Evolutionary conservation across 805 yeast genomes (phyloP), one percentile per base, ranked within the genome.

Genomic region (Saccharomycopsis fermentans): DNA sequence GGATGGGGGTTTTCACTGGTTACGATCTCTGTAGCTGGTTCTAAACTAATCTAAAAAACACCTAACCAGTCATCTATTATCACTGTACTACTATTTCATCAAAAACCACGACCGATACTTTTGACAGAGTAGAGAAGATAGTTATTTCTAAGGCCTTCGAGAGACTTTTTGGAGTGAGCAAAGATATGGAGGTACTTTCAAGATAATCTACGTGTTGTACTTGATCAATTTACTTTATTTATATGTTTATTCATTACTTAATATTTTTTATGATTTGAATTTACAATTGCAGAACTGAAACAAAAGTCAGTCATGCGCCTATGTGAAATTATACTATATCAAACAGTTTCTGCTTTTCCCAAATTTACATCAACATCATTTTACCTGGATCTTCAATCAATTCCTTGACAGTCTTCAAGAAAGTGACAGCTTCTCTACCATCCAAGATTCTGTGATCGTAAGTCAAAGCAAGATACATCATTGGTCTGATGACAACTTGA

Each of bases 381-480:
- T 90, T 92, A 81, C 97, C 86, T 74, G 99, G 99, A 73, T 94
- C 99, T 80, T 94, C 98, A 67, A 94, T 89, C 75, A 88, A 83
- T 78, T 94, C 99, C 81, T 94, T 94, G 64, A 94, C 85, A 37
- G 96, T 89, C 80, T 84, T 91, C 77, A 94, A 82, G 89, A 92
- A 94, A 61, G 92, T 88, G 63, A 94, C 99, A 59, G 97, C 98
- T 78, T 94, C 99, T 77, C 98, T 89, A 67, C 99, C 99, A 72
- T 94, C 99, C 71, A 94, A 79, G 71, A 94, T 84, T 80, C 99
- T 87, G 79, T 94, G 99, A 73, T 94, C 99, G 74, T 94, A 94
- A 60, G 99, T 92, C 74, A 94, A 85, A 57, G 99, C 99, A 69
- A 94, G 77, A 82, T 94, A 94, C 99, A 94, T 94, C 98, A 94